Percentiles rank a stretch among this genome's conserved stretches.
Evolutionary conservation across 345 rosid genomes (phyloP).

Genomic region (Eucalyptus fibrosa): DNA sequence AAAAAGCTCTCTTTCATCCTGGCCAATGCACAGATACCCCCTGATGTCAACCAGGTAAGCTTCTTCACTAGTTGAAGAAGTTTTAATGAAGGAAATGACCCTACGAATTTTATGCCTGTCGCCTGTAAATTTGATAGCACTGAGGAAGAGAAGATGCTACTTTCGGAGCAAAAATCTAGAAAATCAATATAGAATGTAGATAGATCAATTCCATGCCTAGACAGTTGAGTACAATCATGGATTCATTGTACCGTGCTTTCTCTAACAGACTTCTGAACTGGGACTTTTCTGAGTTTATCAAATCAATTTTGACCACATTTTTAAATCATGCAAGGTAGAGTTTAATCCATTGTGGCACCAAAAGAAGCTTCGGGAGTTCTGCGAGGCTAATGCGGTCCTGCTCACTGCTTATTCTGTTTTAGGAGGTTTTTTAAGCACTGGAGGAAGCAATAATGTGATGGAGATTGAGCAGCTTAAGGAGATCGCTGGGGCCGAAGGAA

Average conservation of each 20-base stretch:
- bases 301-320: neutral
- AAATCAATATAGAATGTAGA: neutral
- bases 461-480: constrained; percentile 48
- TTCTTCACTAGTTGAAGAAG: neutral
- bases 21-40: constrained; percentile 51
- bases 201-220: neutral
- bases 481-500: constrained; percentile 47
- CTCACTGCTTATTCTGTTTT: constrained; percentile 56
- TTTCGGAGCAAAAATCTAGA: neutral
- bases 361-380: constrained; percentile 44
- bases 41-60: constrained; percentile 63
- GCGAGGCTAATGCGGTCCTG: constrained; percentile 29
- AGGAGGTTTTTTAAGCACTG: constrained; percentile 43
- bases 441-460: constrained; percentile 60
- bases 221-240: neutral
- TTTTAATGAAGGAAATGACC: neutral
- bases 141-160: neutral
- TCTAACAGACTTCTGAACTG: neutral
- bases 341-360: constrained; percentile 84
- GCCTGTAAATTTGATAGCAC: neutral
- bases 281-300: neutral
- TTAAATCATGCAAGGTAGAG: constrained; percentile 44
- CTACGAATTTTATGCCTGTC: neutral
- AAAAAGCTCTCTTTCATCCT: constrained; percentile 52
- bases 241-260: neutral